Base-by-base conservation (phyloP, 495 filamentous ascomycete genomes). In the Cairneyella variabilis region DNA sequence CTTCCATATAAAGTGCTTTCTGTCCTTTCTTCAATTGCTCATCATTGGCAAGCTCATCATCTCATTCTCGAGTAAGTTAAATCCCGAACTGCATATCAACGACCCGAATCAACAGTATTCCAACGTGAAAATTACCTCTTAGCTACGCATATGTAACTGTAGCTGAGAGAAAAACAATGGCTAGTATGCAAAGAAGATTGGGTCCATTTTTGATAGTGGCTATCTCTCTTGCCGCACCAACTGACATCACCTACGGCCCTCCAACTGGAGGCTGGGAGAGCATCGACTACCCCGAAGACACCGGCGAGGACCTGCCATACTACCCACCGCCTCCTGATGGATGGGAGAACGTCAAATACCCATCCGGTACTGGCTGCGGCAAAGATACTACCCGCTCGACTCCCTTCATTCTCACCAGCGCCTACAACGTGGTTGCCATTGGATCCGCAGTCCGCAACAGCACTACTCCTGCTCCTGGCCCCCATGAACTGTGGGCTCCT, bases 391-490 rank as follows among this genome's bases (percentile, higher is more conserved):
- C 7, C 17, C 30, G 17, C 36, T 22, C 21, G 2, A 30, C 38
- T 40, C 50, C 56, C 3, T 65, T 70, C 59, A 55, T 38, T 16
- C 72, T 71, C 63, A 70, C 71, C 2, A 68, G 65, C 18, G 71
- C 63, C 37, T 71, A 71, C 57, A 44, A 64, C 51, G 51, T 72
- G 44, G 51, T 57, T 20, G 69, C 71, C 16, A 60, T 62, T 2
- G 68, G 69, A 20, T 60, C 67, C 23, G 62, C 70, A 54, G 69
- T 74, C 23, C 59, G 69, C 45, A 69, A 71, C 56, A 62, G 57
- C n/a, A 69, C 62, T 5, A 64, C 46, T 30, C 51, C 56, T 9
- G 54, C 42, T 16, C 48, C 48, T 27, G 54, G 54, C 12, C 44
- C 42, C 3, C n/a, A 25, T 8, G 52, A 41, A n/a, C 52, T 18